These are phyloP conservation scores for Glebionis coronaria DNA, from an alignment of 129 eudicot genomes.

Conservation along the genomic window DNA sequence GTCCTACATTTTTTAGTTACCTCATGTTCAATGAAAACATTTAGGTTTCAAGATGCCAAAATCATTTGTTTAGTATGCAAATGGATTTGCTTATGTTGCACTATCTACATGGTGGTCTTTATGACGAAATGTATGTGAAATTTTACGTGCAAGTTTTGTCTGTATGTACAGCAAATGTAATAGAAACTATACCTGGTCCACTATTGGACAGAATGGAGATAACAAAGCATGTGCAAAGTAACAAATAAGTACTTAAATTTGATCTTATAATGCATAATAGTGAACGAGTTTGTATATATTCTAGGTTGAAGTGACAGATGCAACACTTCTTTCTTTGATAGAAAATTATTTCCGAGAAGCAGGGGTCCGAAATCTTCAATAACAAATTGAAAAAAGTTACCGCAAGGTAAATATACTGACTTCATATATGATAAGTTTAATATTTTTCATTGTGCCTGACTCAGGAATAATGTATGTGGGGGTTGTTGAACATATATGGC, in stretches of 20 bases:
- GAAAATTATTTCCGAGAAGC: constrained; percentile 99
- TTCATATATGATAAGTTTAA: background rate
- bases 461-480: background rate
- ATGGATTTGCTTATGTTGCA: background rate
- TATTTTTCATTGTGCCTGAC: background rate
- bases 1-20: no score
- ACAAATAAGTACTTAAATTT: background rate
- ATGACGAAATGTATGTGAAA: background rate
- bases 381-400: constrained; percentile 94
- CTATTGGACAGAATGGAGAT: constrained; percentile 98
- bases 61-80: background rate
- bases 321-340: constrained; percentile 86
- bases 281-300: constrained; percentile 8
- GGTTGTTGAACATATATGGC: no score
- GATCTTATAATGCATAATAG: background rate
- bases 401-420: constrained; percentile 62
- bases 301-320: constrained; percentile 91
- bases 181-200: constrained; percentile 82
- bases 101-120: background rate
- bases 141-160: constrained; percentile 71
- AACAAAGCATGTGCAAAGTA: constrained; percentile 2
- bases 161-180: constrained; percentile 95
- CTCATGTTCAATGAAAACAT: no score
- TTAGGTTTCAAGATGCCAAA: no score
- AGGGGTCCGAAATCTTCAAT: constrained; percentile 94